Base-by-base conservation (phyloP, 2,329 filamentous ascomycete species). In the Chaetomium strumarium region DNA sequence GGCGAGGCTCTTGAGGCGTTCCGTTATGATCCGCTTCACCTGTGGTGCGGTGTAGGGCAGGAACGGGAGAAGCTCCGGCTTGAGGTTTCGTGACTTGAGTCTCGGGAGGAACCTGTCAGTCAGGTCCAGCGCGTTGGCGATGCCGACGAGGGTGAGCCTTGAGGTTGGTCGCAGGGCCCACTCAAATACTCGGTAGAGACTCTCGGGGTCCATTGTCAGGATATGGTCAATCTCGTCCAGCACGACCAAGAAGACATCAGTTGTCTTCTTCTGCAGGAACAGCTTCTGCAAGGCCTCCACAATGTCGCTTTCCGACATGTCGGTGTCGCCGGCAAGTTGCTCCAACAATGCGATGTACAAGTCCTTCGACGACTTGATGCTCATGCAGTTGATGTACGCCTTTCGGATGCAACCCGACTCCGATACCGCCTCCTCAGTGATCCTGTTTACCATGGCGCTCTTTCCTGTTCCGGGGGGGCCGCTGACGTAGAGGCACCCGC, bases 381-480 rank as follows among this genome's bases (percentile, higher is more conserved):
- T 96, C 84, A 96, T 96, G 71, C 93, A 99, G 68, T 99, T 99
- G 75, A 99, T 79, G 64, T 91, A 92, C 2, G 84, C 84, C 49
- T 85, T 83, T 62, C 81, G 83, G 49, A 93, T 74, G 4, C 68
- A 68, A 12, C 68, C 63, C 2, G 77, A 72, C 33, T 73, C 72
- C 4, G 72, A 66, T 11, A 73, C 72, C 45, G 85, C 70, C 40
- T 82, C 75, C 44, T 81, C 73, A 44, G 86, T 86, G 46, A 95
- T 81, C 66, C 95, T 85, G 57, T 84, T 84, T 56, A 97, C 83
- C 75, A 97, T 86, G 30, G 93, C 93, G 68, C 91, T 97, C 73
- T 99, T 99, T 50, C 93, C 93, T 0, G 93, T 99, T 11, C 93
- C 93, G 2, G 93, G 93, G 4, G 93, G 93, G 0, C 93, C 93